Conservation (phyloP, 768 basidiomycete genomes). For the Clavulina sp. region DNA sequence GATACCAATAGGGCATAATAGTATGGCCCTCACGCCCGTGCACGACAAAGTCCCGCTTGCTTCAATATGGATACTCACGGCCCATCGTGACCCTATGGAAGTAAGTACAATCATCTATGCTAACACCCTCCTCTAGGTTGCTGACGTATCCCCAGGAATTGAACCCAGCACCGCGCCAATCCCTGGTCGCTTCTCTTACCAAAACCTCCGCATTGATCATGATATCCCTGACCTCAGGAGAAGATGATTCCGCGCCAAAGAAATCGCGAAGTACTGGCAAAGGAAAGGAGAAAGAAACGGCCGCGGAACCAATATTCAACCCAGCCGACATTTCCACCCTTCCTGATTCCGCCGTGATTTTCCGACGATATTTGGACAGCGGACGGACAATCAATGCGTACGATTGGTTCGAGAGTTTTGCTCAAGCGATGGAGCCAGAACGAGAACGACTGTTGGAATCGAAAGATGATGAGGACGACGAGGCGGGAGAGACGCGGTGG, state of each 20-base stretch:
- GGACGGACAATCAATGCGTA: conserved; percentile 53
- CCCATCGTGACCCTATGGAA: too few species aligned
- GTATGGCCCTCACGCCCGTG: too few species aligned
- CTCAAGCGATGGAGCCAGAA: conserved; percentile 36
- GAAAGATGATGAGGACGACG: conserved; percentile 1
- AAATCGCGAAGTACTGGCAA: too few species aligned
- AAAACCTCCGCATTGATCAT: background rate
- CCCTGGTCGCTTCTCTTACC: background rate
- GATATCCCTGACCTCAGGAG: background rate
- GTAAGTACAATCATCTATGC: too few species aligned
- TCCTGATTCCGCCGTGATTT: conserved; percentile 1
- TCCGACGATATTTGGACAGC: conserved; percentile 1
- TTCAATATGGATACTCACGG: too few species aligned
- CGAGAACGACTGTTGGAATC: conserved; percentile 10
- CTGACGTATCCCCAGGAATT: background rate
- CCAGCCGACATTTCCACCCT: background rate
- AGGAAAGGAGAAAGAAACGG: too few species aligned
- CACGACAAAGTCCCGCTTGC: too few species aligned
- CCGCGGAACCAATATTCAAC: background rate
- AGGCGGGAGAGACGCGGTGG: conserved; percentile 7
- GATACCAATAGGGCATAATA: too few species aligned
- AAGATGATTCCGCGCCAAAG: too few species aligned
- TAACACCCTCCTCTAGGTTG: too few species aligned
- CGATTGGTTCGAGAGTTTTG: conserved; percentile 76
- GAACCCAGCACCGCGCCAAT: background rate